Percentiles rank a stretch among this genome's conserved stretches.
Evolutionary conservation across 306 rosid species (phyloP).

Genomic region (Prunus mume): DNA sequence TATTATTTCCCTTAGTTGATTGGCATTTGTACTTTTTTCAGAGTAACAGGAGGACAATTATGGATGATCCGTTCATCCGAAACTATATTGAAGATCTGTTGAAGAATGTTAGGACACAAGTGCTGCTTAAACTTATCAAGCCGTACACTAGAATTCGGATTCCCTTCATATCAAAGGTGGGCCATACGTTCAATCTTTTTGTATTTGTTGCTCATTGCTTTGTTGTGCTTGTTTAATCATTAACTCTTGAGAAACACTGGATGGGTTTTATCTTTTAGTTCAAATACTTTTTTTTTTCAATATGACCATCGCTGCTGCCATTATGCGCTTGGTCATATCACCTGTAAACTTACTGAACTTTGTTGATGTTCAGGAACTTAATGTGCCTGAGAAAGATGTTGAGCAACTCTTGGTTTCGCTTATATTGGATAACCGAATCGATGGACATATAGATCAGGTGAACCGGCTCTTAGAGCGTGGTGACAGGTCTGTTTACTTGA

Average conservation of each 20-base stretch:
- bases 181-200: not conserved
- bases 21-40: constrained; percentile 15
- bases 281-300: not conserved
- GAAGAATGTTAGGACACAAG: constrained; percentile 97
- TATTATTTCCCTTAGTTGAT: not conserved
- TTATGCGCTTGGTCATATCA: not conserved
- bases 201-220: not conserved
- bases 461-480: constrained; percentile 92
- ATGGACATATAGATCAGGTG: constrained; percentile 97
- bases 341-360: not conserved
- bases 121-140: constrained; percentile 92
- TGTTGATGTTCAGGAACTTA: constrained; percentile 37
- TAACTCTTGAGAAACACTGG: not conserved
- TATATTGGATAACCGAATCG: constrained; percentile 88
- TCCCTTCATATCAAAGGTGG: constrained; percentile 93
- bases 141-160: constrained; percentile 96
- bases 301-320: not conserved
- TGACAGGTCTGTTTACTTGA: constrained; percentile 48
- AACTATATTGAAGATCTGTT: constrained; percentile 95
- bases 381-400: constrained; percentile 54
- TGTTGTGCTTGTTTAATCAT: not conserved
- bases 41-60: constrained; percentile 85
- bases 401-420: constrained; percentile 54
- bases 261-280: not conserved
- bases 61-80: constrained; percentile 95